Base-by-base conservation (phyloP, 73 alveolate genomes). In the Paramecium sexaurelia region DNA sequence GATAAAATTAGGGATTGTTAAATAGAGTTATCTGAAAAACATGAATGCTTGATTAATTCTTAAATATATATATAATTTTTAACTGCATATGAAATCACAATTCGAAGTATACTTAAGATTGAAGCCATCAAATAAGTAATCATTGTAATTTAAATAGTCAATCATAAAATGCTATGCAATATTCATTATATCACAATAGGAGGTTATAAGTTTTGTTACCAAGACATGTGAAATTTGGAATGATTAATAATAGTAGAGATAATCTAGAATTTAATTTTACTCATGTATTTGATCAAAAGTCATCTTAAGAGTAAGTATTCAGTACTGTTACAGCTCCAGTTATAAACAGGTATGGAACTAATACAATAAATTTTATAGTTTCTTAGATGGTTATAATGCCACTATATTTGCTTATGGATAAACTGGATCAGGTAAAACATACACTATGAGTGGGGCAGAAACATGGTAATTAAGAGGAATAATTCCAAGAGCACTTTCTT, bases 351-450 rank as follows among this genome's bases (percentile, higher is more conserved):
- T 94, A 92, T 27, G 4, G 6, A 20, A 20, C 82, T 19, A 17
- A 82, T 61, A 5, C 11, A 32, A n/a, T n/a, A 20, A 93, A 15
- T 41, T 83, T 36, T 73, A 47, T 47, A 97, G 98, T 84, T 97
- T 96, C 92, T 84, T 98, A 92, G 99, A 98, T 84, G 99, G 99
- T 6, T 98, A 96, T 94, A 98, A 98, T 91, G 98, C 98, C 35
- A 96, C 99, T 1, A 93, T 97, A 32, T 98, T 97, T 92, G 99
- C 99, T 39, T 97, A 97, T 92, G 99, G 99, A 5, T 96, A 98
- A 91, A 98, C 99, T 13, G 99, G 99, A 6, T 91, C 97, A 24
- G 99, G 99, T 69, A 98, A 98, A 91, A 98, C 99, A 7, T 97
- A 96, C 92, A 96, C 99, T 33, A 98, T 98, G 98, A 95, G 98